phyloP scores from a whole-genome alignment of 768 basidiomycete species.

The Naganishia antarctica region DNA sequence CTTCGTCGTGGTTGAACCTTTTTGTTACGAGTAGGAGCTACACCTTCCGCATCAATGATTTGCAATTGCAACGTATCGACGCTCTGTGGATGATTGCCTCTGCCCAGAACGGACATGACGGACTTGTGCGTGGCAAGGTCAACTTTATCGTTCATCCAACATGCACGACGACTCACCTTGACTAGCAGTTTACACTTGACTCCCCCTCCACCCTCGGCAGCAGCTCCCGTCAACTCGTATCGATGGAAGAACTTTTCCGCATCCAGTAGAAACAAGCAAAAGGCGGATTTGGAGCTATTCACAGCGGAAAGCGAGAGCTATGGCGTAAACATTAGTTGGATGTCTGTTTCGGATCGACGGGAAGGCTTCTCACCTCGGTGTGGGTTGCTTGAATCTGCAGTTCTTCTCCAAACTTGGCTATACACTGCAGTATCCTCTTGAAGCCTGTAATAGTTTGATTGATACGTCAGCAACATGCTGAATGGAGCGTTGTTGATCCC shows the following conservation, averaged over 20 bases:
- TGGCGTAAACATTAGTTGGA: not conserved
- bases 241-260: conserved; percentile 38
- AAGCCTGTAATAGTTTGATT: too few relatives aligned
- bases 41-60: conserved; percentile 33
- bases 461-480: too few relatives aligned
- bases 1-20: not conserved
- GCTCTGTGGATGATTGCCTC: conserved; percentile 35
- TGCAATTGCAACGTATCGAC: conserved; percentile 39
- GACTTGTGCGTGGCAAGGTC: conserved; percentile 30
- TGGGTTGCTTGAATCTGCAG: conserved; percentile 42
- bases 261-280: conserved; percentile 42
- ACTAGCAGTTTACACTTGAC: conserved; percentile 46
- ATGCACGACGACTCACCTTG: conserved; percentile 35
- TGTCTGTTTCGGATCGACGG: not conserved
- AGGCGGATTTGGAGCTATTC: conserved; percentile 44
- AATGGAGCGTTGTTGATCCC: too few relatives aligned
- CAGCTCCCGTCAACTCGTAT: conserved; percentile 34
- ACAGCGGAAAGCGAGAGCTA: conserved; percentile 46
- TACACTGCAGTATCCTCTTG: conserved; percentile 43
- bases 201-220: conserved; percentile 29
- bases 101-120: conserved; percentile 41
- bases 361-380: conserved; percentile 34
- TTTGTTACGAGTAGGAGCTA: conserved; percentile 15
- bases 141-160: not conserved
- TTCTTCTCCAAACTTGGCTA: conserved; percentile 47